Conservation (phyloP, 2,329 filamentous ascomycete genomes). For the Daldinia sp. region DNA sequence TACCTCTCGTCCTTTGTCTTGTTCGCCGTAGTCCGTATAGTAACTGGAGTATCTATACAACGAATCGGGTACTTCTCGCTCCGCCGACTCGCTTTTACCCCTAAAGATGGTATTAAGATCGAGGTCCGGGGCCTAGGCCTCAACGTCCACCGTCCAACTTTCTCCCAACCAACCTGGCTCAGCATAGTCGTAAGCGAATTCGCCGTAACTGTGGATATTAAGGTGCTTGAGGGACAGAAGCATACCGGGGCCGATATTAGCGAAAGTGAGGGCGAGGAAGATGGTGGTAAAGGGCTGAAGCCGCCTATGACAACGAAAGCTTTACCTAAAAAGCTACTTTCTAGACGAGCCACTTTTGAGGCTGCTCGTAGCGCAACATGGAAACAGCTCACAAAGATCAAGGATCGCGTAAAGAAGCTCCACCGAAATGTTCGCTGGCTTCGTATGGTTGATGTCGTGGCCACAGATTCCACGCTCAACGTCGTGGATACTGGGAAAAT, state of each 20-base stretch:
- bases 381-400: slow-evolving; percentile 80
- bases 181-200: slow-evolving; percentile 90
- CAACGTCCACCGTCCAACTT: slow-evolving; percentile 91
- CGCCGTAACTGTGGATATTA: slow-evolving; percentile 83
- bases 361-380: slow-evolving; percentile 77
- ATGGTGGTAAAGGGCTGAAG: slow-evolving; percentile 37
- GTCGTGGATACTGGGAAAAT: slow-evolving; percentile 85
- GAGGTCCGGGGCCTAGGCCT: slow-evolving; percentile 91
- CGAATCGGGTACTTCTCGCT: slow-evolving; percentile 93
- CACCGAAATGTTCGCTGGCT: slow-evolving; percentile 91
- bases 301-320: slow-evolving; percentile 41
- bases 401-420: slow-evolving; percentile 86
- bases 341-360: slow-evolving; percentile 49
- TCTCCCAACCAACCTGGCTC: slow-evolving; percentile 96
- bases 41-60: slow-evolving; percentile 95
- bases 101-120: slow-evolving; percentile 87
- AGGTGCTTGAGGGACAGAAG: slow-evolving; percentile 69
- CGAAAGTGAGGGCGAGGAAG: slow-evolving; percentile 47
- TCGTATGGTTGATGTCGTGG: slow-evolving; percentile 87
- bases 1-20: slow-evolving; percentile 94
- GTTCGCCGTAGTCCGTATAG: slow-evolving; percentile 91
- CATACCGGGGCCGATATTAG: slow-evolving; percentile 49
- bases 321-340: slow-evolving; percentile 49
- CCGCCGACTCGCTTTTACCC: slow-evolving; percentile 89
- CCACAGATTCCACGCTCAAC: slow-evolving; percentile 81